Percentiles rank a stretch among this genome's conserved stretches.
Conservation (phyloP, 306 rosid species). For the Astragalus membranaceus region DNA sequence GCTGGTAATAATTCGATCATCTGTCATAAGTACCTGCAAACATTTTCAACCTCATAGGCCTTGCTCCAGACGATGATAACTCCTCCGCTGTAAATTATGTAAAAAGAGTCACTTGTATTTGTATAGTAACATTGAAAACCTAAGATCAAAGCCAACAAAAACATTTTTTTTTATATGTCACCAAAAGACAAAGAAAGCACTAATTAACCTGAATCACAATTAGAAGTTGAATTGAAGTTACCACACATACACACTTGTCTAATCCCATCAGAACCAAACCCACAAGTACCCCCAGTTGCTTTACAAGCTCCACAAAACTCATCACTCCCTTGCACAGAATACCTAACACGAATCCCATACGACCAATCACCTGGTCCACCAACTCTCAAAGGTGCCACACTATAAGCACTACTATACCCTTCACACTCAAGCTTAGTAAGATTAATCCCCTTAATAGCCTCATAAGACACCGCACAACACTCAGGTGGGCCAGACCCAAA, state of each 20-base stretch:
- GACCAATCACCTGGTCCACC: slow-evolving; percentile 75
- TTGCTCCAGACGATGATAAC: slow-evolving; percentile 32
- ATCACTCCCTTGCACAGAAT: slow-evolving; percentile 68
- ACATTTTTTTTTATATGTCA: not conserved
- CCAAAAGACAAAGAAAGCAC: not conserved
- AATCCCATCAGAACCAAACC: slow-evolving; percentile 61
- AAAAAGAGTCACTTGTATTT: not conserved
- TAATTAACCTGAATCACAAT: slow-evolving; percentile 56
- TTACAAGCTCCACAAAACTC: slow-evolving; percentile 74
- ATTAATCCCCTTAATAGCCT: slow-evolving; percentile 68
- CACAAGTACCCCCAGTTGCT: slow-evolving; percentile 93
- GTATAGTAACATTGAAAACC: not conserved
- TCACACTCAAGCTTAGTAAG: slow-evolving; percentile 73
- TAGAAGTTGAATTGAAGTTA: slow-evolving; percentile 63
- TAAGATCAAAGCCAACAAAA: not conserved
- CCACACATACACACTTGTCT: slow-evolving; percentile 81
- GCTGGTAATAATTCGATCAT: not conserved
- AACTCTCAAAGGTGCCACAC: slow-evolving; percentile 69
- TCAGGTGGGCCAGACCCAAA: slow-evolving; percentile 76
- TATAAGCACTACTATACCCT: slow-evolving; percentile 90
- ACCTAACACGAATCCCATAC: slow-evolving; percentile 84
- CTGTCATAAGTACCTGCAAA: slow-evolving; percentile 29
- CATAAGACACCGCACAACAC: slow-evolving; percentile 74
- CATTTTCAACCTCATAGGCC: slow-evolving; percentile 17
- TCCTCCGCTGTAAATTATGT: slow-evolving; percentile 32